Evolutionary conservation across 257 asterid species (phyloP).

Genomic region (Rubia yunnanensis): DNA sequence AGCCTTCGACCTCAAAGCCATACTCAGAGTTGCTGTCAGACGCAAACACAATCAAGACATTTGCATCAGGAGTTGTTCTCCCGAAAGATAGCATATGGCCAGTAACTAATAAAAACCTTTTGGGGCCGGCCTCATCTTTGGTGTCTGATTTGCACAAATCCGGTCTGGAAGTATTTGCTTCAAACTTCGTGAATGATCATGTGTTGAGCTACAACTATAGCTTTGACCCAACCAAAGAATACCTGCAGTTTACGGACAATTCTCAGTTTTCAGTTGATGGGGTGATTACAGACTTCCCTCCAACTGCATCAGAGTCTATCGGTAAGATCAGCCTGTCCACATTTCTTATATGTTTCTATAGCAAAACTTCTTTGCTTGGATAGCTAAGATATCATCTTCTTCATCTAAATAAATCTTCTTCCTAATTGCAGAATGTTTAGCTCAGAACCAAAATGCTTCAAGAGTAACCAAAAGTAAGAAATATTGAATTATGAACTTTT

Average conservation of each 20-base stretch:
- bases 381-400: not conserved
- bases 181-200: constrained; percentile 74
- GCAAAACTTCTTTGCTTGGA: not conserved
- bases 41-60: constrained; percentile 49
- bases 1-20: constrained; percentile 52
- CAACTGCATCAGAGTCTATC: constrained; percentile 76
- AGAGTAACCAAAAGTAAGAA: constrained; percentile 42
- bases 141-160: constrained; percentile 73
- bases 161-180: constrained; percentile 63
- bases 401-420: not conserved
- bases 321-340: constrained; percentile 30
- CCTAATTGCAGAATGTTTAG: constrained; percentile 57
- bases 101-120: constrained; percentile 22
- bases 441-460: constrained; percentile 42
- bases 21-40: constrained; percentile 45
- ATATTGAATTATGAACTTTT: not conserved
- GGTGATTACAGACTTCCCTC: constrained; percentile 64
- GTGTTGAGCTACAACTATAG: constrained; percentile 67
- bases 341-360: not conserved
- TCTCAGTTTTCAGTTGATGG: constrained; percentile 80
- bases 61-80: constrained; percentile 70
- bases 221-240: constrained; percentile 74
- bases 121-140: constrained; percentile 55
- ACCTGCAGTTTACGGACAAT: constrained; percentile 51
- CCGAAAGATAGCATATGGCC: constrained; percentile 90